Conservation (phyloP, 2,329 filamentous ascomycete species). For the Tympanopsis confertula region DNA sequence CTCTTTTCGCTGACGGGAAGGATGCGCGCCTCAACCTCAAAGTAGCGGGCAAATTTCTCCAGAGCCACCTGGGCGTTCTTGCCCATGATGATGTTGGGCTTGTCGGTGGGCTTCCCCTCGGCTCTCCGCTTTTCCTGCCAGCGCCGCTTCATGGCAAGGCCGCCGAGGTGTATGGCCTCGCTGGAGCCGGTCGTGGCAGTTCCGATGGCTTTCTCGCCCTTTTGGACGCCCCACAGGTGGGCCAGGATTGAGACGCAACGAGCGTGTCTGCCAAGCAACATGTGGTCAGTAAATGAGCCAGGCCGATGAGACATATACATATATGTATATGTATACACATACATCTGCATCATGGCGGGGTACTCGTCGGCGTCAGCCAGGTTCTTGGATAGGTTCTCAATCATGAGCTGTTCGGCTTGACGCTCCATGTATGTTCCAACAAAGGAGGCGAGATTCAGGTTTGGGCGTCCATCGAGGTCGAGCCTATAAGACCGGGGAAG, state of each 20-base stretch:
- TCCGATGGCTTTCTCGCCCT: conserved; percentile 52
- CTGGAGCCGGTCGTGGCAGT: conserved; percentile 61
- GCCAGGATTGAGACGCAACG: conserved; percentile 60
- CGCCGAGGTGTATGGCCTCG: conserved; percentile 61
- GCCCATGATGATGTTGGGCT: conserved; percentile 66
- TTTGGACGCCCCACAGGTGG: conserved; percentile 51
- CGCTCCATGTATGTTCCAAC: conserved; percentile 64
- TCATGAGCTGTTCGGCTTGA: conserved; percentile 51
- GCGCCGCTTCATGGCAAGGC: conserved; percentile 62
- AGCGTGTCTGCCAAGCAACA: conserved; percentile 44
- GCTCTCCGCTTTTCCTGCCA: conserved; percentile 55
- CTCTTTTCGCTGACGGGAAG: conserved; percentile 50
- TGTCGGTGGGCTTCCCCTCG: conserved; percentile 48
- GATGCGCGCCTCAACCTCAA: conserved; percentile 59
- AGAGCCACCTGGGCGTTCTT: conserved; percentile 63
- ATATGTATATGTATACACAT: background rate
- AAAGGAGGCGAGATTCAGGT: conserved; percentile 59
- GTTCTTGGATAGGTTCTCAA: conserved; percentile 60
- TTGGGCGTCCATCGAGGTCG: conserved; percentile 54
- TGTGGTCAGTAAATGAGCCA: conserved; percentile 5
- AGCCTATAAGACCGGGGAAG: too few species aligned
- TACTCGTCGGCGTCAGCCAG: conserved; percentile 61
- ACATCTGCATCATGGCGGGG: conserved; percentile 31
- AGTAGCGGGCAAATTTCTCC: conserved; percentile 64
- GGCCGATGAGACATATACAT: background rate